phyloP scores from a whole-genome alignment of 352 stramenopile genomes.

The Phytopythium vexans region DNA sequence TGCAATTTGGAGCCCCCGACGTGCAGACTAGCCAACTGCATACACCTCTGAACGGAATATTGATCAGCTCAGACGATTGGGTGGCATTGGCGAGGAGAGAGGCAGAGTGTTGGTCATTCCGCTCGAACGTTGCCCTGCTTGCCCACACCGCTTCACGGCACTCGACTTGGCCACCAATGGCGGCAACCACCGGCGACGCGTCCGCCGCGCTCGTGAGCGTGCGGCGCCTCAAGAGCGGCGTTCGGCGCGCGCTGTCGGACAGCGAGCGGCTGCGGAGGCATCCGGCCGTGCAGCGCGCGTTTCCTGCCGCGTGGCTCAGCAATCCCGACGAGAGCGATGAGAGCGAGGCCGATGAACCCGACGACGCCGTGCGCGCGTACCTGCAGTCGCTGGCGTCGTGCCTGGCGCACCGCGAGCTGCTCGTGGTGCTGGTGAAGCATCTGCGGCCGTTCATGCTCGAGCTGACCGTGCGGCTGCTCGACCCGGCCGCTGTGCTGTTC shows the following conservation, averaged over 20 bases:
- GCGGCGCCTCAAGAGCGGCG: constrained; percentile 19
- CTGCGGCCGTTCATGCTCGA: constrained; percentile 74
- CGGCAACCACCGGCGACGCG: constrained; percentile 6
- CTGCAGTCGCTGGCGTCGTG: constrained; percentile 58
- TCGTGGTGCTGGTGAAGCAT: constrained; percentile 44
- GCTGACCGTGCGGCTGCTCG: constrained; percentile 57
- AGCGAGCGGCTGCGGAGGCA: constrained; percentile 25
- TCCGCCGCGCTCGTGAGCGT: constrained; percentile 24
- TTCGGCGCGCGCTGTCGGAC: constrained; percentile 16
- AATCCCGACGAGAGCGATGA: constrained; percentile 8
- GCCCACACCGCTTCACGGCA: constrained; percentile 14
- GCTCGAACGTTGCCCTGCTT: neutral
- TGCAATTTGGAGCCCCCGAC: too few relatives aligned
- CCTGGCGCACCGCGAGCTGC: constrained; percentile 45
- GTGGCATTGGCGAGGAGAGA: neutral
- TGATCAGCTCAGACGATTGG: neutral
- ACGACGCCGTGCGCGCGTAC: constrained; percentile 18
- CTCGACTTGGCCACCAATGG: constrained; percentile 7
- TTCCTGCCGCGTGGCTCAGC: constrained; percentile 5
- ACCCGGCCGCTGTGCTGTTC: constrained; percentile 45
- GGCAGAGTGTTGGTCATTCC: too few relatives aligned
- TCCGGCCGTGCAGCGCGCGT: constrained; percentile 32
- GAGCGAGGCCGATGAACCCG: constrained; percentile 8
- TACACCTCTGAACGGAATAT: too few relatives aligned
- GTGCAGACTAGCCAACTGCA: too few relatives aligned